Base-by-base conservation (phyloP, 2,329 filamentous ascomycete genomes). In the Ophioceras dolichostomum region DNA sequence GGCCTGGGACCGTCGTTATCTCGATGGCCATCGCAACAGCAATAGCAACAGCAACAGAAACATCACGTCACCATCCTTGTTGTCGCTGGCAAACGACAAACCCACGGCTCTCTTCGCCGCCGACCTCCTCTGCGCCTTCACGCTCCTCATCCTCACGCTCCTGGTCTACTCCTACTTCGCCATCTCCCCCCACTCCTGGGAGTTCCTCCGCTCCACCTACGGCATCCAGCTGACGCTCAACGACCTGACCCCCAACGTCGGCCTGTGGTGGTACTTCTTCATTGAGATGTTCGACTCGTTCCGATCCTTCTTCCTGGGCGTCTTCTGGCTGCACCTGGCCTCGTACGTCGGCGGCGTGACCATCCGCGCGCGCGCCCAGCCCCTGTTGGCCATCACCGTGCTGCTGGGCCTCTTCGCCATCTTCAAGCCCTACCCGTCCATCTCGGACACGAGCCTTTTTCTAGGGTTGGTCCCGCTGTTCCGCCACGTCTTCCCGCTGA, bases 241-340 rank as follows among this genome's bases (percentile, higher is more conserved):
- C 8, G 91, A 98, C 54, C 69, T 98, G 29, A 93, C 89, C 0
- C 91, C 91, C 10, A 98, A 96, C 47, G 83, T 93, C 21, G 91
- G 91, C 2, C 68, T 98, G 2, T 98, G 91, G 91, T 98, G 91
- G 91, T 98, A 98, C 61, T 98, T 98, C 62, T 96, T 98, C 55
- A 94, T 93, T 47, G 89, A 98, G 56, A 98, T 98, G 78, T 98
- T 98, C 56, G 91, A 98, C 61, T 89, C 88, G 1, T 98, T 98
- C 70, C 76, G 91, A 28, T 80, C 83, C 48, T 98, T 98, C 68
- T 98, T 96, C 68, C 73, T 98, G 3, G 91, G 84, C 38, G 88
- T 98, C 34, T 98, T 98, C 64, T 96, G 93, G 87, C 72, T 98
- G 42, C 91, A 98, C 55, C 76, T 96, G 40, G 77, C 83, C 1